Conservation (phyloP, 352 stramenopile species). For the Phytophthora agathidicida region DNA sequence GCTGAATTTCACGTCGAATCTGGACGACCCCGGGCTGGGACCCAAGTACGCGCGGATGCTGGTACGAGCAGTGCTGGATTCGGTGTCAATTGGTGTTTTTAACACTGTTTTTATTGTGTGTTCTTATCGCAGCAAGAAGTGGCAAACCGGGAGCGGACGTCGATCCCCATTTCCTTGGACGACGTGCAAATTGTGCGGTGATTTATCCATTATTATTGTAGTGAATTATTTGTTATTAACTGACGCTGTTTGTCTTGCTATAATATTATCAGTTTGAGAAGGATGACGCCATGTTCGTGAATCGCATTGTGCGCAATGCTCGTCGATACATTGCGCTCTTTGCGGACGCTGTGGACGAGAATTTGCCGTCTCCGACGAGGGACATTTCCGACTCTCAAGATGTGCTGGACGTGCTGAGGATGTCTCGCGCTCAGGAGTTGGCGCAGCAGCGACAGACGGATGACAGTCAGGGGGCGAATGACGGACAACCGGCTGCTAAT, state of each 20-base stretch:
- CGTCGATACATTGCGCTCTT: constrained; percentile 90
- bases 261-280: constrained; percentile 79
- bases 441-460: constrained; percentile 53
- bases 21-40: constrained; percentile 60
- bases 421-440: constrained; percentile 79
- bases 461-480: constrained; percentile 34
- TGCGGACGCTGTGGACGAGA: constrained; percentile 87
- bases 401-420: constrained; percentile 83
- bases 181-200: constrained; percentile 77
- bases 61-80: constrained; percentile 39
- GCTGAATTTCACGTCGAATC: constrained; percentile 73
- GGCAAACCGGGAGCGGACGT: constrained; percentile 83
- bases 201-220: constrained; percentile 42
- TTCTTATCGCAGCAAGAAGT: constrained; percentile 75
- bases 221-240: constrained; percentile 44
- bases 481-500: constrained; percentile 22
- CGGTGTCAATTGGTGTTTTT: background rate
- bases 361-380: constrained; percentile 76
- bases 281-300: constrained; percentile 84
- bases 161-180: constrained; percentile 80
- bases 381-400: constrained; percentile 86
- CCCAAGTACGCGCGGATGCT: constrained; percentile 86
- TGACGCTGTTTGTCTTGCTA: background rate
- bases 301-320: constrained; percentile 87
- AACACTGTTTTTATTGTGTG: constrained; percentile 1